These are phyloP conservation scores for Apium graveolens DNA, from an alignment of 129 eudicot genomes.

Conservation along the genomic window DNA sequence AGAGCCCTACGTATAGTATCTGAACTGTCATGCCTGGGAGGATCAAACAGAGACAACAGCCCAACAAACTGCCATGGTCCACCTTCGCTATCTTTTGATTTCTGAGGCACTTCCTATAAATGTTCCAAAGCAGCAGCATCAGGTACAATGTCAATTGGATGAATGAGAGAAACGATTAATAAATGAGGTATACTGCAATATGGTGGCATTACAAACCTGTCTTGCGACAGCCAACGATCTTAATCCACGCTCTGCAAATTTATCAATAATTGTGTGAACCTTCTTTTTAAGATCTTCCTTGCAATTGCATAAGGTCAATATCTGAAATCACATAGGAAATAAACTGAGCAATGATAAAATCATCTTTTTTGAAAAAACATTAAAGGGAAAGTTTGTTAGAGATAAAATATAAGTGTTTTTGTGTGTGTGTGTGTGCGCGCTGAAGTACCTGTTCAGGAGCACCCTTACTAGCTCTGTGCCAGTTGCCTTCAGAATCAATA, in stretches of 20 bases:
- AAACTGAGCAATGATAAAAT: neutral
- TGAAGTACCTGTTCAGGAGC: slow-evolving; percentile 77
- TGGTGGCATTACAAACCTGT: slow-evolving; percentile 39
- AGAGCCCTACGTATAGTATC: slow-evolving; percentile 88
- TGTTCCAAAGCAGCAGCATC: neutral
- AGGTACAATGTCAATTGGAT: neutral
- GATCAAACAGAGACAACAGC: slow-evolving; percentile 70
- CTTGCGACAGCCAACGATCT: slow-evolving; percentile 79
- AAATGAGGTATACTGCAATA: neutral
- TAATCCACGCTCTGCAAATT: slow-evolving; percentile 82
- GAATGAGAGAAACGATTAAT: neutral
- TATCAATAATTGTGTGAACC: slow-evolving; percentile 76
- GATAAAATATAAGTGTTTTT: neutral
- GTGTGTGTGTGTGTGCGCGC: no score
- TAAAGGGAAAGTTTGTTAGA: neutral
- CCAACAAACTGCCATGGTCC: slow-evolving; percentile 88
- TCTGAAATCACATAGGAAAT: slow-evolving; percentile 28
- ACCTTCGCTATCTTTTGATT: slow-evolving; percentile 67
- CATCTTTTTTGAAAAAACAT: neutral
- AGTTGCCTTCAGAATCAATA: slow-evolving; percentile 59
- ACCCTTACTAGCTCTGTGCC: slow-evolving; percentile 91
- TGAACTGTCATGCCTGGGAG: slow-evolving; percentile 92
- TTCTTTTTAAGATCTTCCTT: slow-evolving; percentile 68
- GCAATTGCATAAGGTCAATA: slow-evolving; percentile 68
- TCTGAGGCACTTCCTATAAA: slow-evolving; percentile 79